These are phyloP conservation scores for Trifolium repens DNA, from an alignment of 306 rosid genomes.

Conservation along the genomic window DNA sequence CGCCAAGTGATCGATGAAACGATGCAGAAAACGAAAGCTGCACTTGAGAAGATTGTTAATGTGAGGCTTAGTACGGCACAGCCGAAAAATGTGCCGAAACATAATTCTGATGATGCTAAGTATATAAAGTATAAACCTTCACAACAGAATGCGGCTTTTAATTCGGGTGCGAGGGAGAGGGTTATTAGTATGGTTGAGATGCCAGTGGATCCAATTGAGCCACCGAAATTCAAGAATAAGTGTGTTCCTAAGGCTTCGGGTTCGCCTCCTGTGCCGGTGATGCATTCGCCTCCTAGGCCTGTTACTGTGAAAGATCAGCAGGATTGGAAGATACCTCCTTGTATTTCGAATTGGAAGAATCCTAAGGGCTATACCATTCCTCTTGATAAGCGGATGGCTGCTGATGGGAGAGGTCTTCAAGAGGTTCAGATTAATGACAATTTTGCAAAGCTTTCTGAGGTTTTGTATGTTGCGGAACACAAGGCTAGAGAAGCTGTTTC, in stretches of 20 bases:
- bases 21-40: conserved; percentile 73
- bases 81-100: conserved; percentile 81
- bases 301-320: conserved; percentile 91
- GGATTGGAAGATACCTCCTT: conserved; percentile 95
- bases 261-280: conserved; percentile 87
- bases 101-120: conserved; percentile 67
- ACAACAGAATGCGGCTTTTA: conserved; percentile 79
- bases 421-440: conserved; percentile 89
- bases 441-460: conserved; percentile 84
- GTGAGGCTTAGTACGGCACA: conserved; percentile 83
- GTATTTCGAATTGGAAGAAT: conserved; percentile 95
- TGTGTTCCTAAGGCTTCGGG: conserved; percentile 87
- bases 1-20: conserved; percentile 78
- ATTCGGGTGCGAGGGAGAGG: conserved; percentile 88
- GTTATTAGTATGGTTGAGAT: conserved; percentile 88
- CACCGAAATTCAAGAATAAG: conserved; percentile 92
- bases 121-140: conserved; percentile 89
- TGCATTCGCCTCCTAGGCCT: conserved; percentile 94
- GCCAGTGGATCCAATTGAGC: conserved; percentile 94
- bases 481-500: conserved; percentile 95
- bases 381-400: conserved; percentile 86
- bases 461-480: conserved; percentile 84
- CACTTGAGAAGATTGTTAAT: conserved; percentile 86
- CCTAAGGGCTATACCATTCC: conserved; percentile 92
- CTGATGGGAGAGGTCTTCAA: conserved; percentile 89